These are phyloP conservation scores for Cyberlindnera mrakii DNA, from an alignment of 805 yeast species.

Conservation along the genomic window DNA sequence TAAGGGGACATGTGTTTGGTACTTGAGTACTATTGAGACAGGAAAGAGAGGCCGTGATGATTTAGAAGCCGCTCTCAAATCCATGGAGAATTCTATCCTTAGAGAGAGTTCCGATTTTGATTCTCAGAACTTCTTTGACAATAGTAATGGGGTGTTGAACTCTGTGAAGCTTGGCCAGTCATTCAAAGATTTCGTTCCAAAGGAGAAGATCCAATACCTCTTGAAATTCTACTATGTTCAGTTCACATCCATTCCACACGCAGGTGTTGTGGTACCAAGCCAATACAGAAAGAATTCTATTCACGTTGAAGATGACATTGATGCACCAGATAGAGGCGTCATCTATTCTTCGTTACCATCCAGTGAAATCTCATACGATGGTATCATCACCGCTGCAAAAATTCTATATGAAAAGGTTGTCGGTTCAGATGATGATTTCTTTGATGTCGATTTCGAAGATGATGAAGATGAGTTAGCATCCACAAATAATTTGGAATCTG, in stretches of 20 bases:
- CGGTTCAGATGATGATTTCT: conserved; percentile 93
- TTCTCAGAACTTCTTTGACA: conserved; percentile 28
- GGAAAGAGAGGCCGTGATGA: conserved; percentile 67
- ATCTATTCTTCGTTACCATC: conserved; percentile 65
- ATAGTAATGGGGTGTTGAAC: conserved; percentile 54
- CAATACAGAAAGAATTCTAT: conserved; percentile 31
- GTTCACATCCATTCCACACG: conserved; percentile 48
- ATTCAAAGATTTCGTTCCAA: conserved; percentile 78
- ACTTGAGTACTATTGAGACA: conserved; percentile 70
- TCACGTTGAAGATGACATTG: conserved; percentile 22
- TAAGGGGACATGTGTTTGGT: conserved; percentile 85
- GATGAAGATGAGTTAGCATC: conserved; percentile 44
- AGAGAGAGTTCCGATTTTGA: conserved; percentile 62
- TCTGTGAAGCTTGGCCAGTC: conserved; percentile 84
- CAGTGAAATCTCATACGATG: conserved; percentile 86
- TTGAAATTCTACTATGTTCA: conserved; percentile 60
- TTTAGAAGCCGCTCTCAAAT: conserved; percentile 71
- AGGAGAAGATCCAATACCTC: conserved; percentile 57
- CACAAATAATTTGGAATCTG: conserved; percentile 15
- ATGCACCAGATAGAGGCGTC: conserved; percentile 39
- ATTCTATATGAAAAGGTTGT: conserved; percentile 70
- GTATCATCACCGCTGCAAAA: conserved; percentile 77
- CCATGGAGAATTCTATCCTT: conserved; percentile 72
- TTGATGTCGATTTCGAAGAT: conserved; percentile 94
- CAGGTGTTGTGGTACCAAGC: conserved; percentile 42